A percentile compares a stretch with the other conserved stretches of the same genome.
phyloP scores from a whole-genome alignment of 2,329 filamentous ascomycete genomes.

The Pseudopyrenochaeta lycopersici region DNA sequence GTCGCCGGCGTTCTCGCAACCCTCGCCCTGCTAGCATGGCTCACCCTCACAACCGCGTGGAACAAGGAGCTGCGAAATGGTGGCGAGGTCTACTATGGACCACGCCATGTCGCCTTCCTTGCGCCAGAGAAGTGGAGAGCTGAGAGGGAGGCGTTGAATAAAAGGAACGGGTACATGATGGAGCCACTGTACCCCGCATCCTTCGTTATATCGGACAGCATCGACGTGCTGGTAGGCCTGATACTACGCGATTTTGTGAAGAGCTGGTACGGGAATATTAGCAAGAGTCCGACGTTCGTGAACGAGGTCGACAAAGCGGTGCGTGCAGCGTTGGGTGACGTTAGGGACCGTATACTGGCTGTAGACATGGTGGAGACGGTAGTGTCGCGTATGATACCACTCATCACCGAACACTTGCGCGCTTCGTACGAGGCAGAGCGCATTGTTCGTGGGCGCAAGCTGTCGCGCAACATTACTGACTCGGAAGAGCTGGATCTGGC shows the following conservation, averaged over 20 bases:
- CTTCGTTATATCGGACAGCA: conserved; percentile 77
- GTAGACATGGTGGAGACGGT: conserved; percentile 86
- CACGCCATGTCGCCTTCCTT: conserved; percentile 65
- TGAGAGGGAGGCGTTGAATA: conserved; percentile 73
- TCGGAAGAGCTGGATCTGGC: conserved; percentile 95
- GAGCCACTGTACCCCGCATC: conserved; percentile 78
- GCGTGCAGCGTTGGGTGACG: conserved; percentile 73
- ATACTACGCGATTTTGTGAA: conserved; percentile 85
- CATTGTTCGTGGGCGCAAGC: conserved; percentile 82
- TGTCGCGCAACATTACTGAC: conserved; percentile 91
- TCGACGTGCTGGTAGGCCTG: conserved; percentile 80
- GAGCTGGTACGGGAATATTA: conserved; percentile 90
- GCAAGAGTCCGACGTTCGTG: conserved; percentile 78
- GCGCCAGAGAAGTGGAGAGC: conserved; percentile 70
- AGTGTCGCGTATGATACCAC: conserved; percentile 83
- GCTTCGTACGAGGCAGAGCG: conserved; percentile 93
- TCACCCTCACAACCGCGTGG: conserved; percentile 69
- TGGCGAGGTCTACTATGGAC: conserved; percentile 52
- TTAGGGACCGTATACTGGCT: conserved; percentile 76
- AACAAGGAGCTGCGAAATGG: conserved; percentile 51
- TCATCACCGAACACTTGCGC: conserved; percentile 86
- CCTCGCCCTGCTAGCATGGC: conserved; percentile 63
- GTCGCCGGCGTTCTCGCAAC: conserved; percentile 70
- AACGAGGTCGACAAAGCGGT: conserved; percentile 87
- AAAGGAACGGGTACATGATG: conserved; percentile 71